A percentile compares a stretch with the other conserved stretches of the same genome.
Conservation (phyloP, 2,329 filamentous ascomycete species). For the Diaporthe nobilis region DNA sequence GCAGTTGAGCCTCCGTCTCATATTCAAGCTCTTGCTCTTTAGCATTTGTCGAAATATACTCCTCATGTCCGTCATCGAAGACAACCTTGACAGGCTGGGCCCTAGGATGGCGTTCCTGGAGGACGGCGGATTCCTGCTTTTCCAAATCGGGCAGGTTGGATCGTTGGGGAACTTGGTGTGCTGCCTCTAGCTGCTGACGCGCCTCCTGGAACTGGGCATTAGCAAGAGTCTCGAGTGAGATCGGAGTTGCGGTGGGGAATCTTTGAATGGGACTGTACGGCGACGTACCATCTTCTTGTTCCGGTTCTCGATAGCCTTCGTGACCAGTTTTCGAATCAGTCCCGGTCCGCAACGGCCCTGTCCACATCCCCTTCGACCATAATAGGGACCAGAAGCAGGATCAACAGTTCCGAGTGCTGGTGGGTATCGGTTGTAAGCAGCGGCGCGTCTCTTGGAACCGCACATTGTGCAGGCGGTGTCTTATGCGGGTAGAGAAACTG, state of each 20-base stretch:
- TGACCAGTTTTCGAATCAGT: constrained; percentile 26
- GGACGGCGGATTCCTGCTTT: neutral
- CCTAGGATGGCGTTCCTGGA: neutral
- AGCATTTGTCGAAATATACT: neutral
- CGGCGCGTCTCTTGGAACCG: constrained; percentile 27
- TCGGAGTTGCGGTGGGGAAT: neutral
- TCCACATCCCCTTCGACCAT: constrained; percentile 14
- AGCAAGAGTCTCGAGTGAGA: neutral
- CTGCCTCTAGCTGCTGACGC: neutral
- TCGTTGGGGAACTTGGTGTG: neutral
- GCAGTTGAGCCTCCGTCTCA: neutral
- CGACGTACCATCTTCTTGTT: constrained; percentile 20
- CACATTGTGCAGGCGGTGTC: constrained; percentile 9
- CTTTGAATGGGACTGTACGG: too few species aligned
- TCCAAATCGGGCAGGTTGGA: neutral
- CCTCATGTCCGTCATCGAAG: constrained; percentile 13
- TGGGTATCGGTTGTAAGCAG: neutral
- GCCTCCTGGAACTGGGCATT: neutral
- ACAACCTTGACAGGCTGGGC: constrained; percentile 1
- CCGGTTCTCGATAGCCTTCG: constrained; percentile 4
- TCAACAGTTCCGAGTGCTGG: neutral
- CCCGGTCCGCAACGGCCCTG: constrained; percentile 9
- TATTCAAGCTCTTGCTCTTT: neutral
- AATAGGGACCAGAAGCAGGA: neutral
- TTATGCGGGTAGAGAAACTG: neutral